Conservation (phyloP, 176 grass and related monocot genomes). For the Chrysopogon serrulatus region DNA sequence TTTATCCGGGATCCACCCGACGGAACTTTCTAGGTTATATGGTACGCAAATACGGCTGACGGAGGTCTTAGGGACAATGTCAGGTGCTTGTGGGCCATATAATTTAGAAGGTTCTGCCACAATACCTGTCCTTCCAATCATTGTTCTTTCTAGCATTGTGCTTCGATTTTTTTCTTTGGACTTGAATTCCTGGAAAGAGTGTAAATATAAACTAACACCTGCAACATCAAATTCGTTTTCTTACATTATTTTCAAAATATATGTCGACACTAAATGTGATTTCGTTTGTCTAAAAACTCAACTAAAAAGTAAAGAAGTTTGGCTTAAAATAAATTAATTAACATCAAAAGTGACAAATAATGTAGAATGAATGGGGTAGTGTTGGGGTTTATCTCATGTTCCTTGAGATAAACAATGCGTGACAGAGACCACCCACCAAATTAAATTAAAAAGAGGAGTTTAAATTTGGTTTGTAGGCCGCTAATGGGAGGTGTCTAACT, state of each 20-base stretch:
- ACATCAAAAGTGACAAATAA: background rate
- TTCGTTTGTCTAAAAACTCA: background rate
- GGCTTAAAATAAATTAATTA: background rate
- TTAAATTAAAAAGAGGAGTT: background rate
- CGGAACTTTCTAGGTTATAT: no score
- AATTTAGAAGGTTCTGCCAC: no score
- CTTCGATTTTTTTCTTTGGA: no score
- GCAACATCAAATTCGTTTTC: background rate
- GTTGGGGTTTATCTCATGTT: no score
- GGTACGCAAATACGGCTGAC: no score
- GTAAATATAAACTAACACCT: background rate
- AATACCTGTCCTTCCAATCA: background rate
- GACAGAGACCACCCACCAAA: slow-evolving; percentile 12
- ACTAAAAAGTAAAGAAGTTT: background rate
- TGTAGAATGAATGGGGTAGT: background rate
- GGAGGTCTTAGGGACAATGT: no score
- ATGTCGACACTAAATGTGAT: no score
- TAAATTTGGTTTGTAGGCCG: background rate
- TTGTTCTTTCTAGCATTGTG: background rate
- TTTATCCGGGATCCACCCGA: no score
- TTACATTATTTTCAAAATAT: background rate
- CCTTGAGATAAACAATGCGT: background rate
- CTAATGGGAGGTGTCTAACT: background rate
- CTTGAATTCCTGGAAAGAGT: no score
- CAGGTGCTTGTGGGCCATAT: no score